phyloP scores from a whole-genome alignment of 495 filamentous ascomycete species.

The Talaromyces proteolyticus region DNA sequence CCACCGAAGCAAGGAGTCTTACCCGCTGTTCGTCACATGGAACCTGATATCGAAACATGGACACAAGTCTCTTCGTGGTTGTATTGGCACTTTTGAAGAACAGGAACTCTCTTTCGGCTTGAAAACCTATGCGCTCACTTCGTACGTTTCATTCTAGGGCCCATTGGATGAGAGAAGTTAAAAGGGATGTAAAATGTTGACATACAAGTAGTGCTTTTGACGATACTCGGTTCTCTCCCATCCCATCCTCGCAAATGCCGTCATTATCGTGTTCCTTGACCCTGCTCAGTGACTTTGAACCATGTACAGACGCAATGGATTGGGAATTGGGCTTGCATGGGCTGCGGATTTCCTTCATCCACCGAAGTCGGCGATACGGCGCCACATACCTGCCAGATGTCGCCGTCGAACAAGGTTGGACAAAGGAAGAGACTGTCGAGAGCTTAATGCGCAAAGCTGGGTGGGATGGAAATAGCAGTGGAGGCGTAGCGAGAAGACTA shows the following conservation, averaged over 20 bases:
- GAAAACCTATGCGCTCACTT: conserved; percentile 76
- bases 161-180: not conserved
- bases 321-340: conserved; percentile 86
- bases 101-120: conserved; percentile 70
- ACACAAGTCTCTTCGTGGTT: conserved; percentile 72
- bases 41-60: conserved; percentile 63
- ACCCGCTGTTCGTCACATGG: conserved; percentile 93
- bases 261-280: conserved; percentile 65
- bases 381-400: conserved; percentile 94
- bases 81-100: conserved; percentile 91
- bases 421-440: conserved; percentile 83
- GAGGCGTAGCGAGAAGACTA: conserved; percentile 40
- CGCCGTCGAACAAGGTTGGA: conserved; percentile 88
- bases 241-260: conserved; percentile 60
- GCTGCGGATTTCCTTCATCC: conserved; percentile 66
- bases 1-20: conserved; percentile 9
- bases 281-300: conserved; percentile 70
- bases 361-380: conserved; percentile 53
- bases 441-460: conserved; percentile 94
- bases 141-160: conserved; percentile 46
- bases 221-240: conserved; percentile 78
- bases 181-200: conserved; percentile 6
- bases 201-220: conserved; percentile 61
- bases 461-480: conserved; percentile 55
- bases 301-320: conserved; percentile 66